Base-by-base conservation (phyloP, 352 stramenopile genomes). In the Phytophthora crassamura region DNA sequence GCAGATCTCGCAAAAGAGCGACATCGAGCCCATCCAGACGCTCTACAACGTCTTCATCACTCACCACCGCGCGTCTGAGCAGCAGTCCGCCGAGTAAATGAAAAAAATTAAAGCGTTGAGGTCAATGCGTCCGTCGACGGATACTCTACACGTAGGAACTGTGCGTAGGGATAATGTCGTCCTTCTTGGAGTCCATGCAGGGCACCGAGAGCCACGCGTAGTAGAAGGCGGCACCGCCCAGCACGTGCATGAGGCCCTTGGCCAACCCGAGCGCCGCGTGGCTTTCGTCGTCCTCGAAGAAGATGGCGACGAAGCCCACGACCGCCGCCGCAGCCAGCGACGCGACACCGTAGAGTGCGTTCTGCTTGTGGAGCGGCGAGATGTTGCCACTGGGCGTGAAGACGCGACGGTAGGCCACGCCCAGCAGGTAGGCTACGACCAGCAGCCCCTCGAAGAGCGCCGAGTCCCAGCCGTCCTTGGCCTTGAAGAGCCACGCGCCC, bases 171-270 rank as follows among this genome's bases (percentile, higher is more conserved):
- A 91, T 91, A 20, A 91, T 70, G 49, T 93, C 85, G 28, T 84
- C 87, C 69, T 93, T 93, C 69, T 93, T 93, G 14, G 85, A 91
- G 66, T 93, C 85, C 41, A 93, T 74, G 42, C 85, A 93, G 18
- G 85, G 80, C 15, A 91, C 82, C 10, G 79, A 77, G 5, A 90
- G 78, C 85, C 85, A 93, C 52, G 85, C 83, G 45, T 88, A 89
- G 70, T 91, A 93, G 58, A 91, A 93, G 12, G 80, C 75, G 1
- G 77, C 79, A 16, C 82, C 85, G 7, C 75, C 82, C 10, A 88
- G 57, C 49, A 91, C 62, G 71, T 91, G 82, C 81, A 91, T 90
- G 35, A 77, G 71, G 0, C 82, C 85, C 48, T 90, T 89, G 25
- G 80, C 66, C 22, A 91, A 75, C 5, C 82, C 85, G 28, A 90